These are phyloP conservation scores for Diplosphaera chodatii DNA, from an alignment of 139 green algal species.

Conservation along the genomic window DNA sequence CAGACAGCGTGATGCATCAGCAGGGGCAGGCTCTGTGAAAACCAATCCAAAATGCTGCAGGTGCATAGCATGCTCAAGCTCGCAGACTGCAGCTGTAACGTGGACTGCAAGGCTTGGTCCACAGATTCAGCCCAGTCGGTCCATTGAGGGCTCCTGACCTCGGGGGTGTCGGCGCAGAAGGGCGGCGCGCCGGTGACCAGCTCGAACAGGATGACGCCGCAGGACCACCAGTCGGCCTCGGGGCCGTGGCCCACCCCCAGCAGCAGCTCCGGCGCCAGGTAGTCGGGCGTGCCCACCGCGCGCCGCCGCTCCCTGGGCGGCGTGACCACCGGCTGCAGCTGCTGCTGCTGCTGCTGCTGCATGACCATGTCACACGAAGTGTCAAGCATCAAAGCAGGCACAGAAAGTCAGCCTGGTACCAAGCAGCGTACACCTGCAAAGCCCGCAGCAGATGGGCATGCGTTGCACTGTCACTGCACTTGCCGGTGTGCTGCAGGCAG, in stretches of 20 bases:
- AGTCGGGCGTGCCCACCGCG: slow-evolving; percentile 89
- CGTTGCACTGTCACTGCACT: too few relatives aligned
- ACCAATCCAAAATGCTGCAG: too few relatives aligned
- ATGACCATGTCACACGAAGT: too few relatives aligned
- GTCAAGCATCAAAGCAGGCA: too few relatives aligned
- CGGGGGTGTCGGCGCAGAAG: slow-evolving; percentile 80
- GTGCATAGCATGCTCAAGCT: too few relatives aligned
- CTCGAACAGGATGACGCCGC: slow-evolving; percentile 87
- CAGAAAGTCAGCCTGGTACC: too few relatives aligned
- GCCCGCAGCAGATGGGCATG: too few relatives aligned
- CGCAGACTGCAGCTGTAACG: too few relatives aligned
- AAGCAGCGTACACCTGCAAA: too few relatives aligned
- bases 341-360: background rate
- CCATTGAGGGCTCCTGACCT: slow-evolving; percentile 28
- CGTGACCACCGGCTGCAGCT: slow-evolving; percentile 23
- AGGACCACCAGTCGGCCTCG: slow-evolving; percentile 89
- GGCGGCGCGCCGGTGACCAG: slow-evolving; percentile 71
- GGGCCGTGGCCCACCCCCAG: slow-evolving; percentile 62
- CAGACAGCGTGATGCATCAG: background rate
- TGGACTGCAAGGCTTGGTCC: too few relatives aligned
- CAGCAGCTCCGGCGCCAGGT: slow-evolving; percentile 89
- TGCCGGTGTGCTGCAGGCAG: too few relatives aligned
- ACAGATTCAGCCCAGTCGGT: too few relatives aligned
- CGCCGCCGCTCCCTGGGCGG: slow-evolving; percentile 11
- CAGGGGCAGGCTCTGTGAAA: background rate